These are phyloP conservation scores for Eimeria necatrix DNA, from an alignment of 169 alveolate genomes.

Conservation along the genomic window DNA sequence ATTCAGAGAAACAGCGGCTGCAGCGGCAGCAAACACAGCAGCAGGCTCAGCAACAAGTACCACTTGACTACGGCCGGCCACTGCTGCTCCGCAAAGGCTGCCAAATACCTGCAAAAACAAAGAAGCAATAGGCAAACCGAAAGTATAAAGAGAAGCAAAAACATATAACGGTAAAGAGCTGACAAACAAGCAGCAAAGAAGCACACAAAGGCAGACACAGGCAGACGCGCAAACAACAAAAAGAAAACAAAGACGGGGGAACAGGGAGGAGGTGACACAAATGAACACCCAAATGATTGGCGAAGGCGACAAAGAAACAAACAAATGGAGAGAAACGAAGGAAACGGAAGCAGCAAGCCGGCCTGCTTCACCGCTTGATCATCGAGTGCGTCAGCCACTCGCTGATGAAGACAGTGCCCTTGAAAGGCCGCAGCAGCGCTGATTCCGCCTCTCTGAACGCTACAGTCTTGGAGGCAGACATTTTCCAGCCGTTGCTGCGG, in stretches of 20 bases:
- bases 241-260: background rate
- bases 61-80: constrained; percentile 80
- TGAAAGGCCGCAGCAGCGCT: background rate
- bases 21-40: background rate
- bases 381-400: constrained; percentile 10
- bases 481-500: background rate
- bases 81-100: constrained; percentile 47
- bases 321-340: background rate
- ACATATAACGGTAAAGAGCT: background rate
- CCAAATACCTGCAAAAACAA: constrained; percentile 57
- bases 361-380: constrained; percentile 2
- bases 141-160: background rate
- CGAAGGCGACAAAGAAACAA: too few relatives aligned
- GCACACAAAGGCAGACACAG: background rate
- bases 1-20: background rate
- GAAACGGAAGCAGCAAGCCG: background rate
- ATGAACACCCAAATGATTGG: too few relatives aligned
- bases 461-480: background rate
- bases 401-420: background rate
- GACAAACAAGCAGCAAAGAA: background rate
- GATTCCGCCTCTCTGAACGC: background rate
- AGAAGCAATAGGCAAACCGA: background rate
- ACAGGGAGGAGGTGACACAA: background rate
- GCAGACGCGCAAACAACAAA: background rate
- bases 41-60: constrained; percentile 7